Evolutionary conservation across 1,284 basidiomycete species (phyloP).

Genomic region (Trichosporon asahii): DNA sequence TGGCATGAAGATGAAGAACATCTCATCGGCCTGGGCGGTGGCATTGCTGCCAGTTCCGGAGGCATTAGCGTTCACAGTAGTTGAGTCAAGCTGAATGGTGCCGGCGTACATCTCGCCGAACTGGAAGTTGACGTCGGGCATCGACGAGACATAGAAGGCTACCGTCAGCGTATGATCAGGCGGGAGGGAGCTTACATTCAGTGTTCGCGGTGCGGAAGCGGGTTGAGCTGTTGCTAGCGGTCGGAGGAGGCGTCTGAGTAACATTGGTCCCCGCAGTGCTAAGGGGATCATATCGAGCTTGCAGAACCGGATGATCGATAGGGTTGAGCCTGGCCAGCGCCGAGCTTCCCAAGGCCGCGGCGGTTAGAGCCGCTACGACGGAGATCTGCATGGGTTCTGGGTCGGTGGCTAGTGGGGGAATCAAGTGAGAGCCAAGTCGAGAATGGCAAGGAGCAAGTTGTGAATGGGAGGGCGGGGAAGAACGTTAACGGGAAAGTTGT

Average conservation of each 20-base stretch:
- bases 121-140: slow-evolving; percentile 29
- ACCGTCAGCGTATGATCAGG: not conserved
- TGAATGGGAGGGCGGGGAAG: too few relatives aligned
- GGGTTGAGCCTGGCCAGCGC: not conserved
- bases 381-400: not conserved
- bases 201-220: slow-evolving; percentile 12
- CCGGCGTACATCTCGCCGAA: slow-evolving; percentile 33
- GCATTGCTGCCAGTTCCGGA: not conserved
- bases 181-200: slow-evolving; percentile 2
- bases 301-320: not conserved
- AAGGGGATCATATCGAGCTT: not conserved
- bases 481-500: too few relatives aligned
- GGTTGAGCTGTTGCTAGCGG: not conserved
- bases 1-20: slow-evolving; percentile 32
- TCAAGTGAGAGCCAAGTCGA: too few relatives aligned
- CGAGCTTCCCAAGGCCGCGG: not conserved
- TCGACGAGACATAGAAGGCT: slow-evolving; percentile 25
- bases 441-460: too few relatives aligned
- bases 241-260: not conserved
- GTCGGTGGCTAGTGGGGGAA: too few relatives aligned
- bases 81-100: slow-evolving; percentile 22
- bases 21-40: not conserved
- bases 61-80: not conserved
- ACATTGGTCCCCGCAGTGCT: not conserved
- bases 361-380: not conserved